Conservation (phyloP, 2,329 filamentous ascomycete species). For the Penicillium griseofulvum region DNA sequence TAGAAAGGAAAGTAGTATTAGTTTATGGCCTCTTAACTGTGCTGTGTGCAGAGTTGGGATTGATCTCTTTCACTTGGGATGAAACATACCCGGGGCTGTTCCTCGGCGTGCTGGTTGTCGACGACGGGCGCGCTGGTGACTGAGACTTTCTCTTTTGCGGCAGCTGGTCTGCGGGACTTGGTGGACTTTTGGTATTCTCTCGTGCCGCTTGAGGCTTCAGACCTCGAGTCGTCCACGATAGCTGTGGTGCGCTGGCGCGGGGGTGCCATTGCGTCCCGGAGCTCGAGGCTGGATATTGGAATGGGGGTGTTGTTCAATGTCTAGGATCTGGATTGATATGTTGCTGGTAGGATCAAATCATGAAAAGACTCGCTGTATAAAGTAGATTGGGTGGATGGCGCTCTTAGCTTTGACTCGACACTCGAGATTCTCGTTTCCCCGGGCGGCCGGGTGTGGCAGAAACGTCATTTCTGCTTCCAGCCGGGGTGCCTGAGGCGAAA, state of each 20-base stretch:
- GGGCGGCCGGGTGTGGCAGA: conserved; percentile 7
- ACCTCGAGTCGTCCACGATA: conserved; percentile 46
- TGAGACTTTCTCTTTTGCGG: conserved; percentile 27
- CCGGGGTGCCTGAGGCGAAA: neutral
- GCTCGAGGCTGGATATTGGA: conserved; percentile 7
- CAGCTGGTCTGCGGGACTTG: conserved; percentile 34
- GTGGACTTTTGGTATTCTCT: conserved; percentile 35
- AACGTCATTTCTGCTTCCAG: conserved; percentile 7
- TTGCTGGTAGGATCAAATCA: neutral
- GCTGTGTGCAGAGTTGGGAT: neutral
- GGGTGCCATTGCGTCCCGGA: conserved; percentile 41
- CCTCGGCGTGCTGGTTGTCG: conserved; percentile 2
- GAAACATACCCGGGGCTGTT: conserved; percentile 33
- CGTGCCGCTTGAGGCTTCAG: conserved; percentile 47
- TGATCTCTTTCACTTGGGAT: neutral
- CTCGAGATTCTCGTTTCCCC: conserved; percentile 8
- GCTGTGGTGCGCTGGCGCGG: conserved; percentile 44
- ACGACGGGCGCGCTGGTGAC: conserved; percentile 31
- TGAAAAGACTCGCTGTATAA: neutral
- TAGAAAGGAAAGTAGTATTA: neutral
- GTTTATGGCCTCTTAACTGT: neutral
- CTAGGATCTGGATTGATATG: neutral
- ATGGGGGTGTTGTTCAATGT: conserved; percentile 1
- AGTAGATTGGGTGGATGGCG: conserved; percentile 2
- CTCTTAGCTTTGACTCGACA: conserved; percentile 2